Evolutionary conservation across 1,284 basidiomycete genomes (phyloP).

Genomic region (Cerrena zonata): DNA sequence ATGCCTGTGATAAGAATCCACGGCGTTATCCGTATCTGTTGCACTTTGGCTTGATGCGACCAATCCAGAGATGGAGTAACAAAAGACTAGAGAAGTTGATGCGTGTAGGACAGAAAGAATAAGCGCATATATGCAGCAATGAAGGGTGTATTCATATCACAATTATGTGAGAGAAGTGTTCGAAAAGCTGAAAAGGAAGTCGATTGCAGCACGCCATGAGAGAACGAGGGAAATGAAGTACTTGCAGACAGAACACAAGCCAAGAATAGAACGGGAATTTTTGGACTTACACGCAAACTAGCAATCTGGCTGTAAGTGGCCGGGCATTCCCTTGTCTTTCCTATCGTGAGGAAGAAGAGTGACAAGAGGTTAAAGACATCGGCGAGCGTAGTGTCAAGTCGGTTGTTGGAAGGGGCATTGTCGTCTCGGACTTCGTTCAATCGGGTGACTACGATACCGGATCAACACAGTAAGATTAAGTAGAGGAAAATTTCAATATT

Average conservation of each 20-base stretch:
- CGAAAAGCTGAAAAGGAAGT: neutral
- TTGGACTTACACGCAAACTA: conserved; percentile 78
- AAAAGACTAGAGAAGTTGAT: neutral
- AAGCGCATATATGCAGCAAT: neutral
- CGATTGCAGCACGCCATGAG: no score
- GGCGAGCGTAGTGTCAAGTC: conserved; percentile 85
- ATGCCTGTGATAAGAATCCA: neutral
- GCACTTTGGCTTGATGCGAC: neutral
- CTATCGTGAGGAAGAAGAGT: conserved; percentile 90
- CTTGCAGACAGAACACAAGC: no score
- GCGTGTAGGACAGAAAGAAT: neutral
- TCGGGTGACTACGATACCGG: conserved; percentile 66
- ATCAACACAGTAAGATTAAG: neutral
- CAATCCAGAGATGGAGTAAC: neutral
- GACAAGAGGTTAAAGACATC: conserved; percentile 90
- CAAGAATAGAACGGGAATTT: no score
- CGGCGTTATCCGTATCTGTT: no score
- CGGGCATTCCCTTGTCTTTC: conserved; percentile 86
- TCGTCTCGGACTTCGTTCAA: conserved; percentile 89
- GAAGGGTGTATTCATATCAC: no score
- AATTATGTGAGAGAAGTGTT: no score
- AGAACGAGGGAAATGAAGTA: no score
- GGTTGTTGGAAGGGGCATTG: conserved; percentile 72
- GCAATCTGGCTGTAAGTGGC: conserved; percentile 92
- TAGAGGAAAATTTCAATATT: neutral